phyloP scores from a whole-genome alignment of 805 yeast species.

The Metschnikowia lachancei region DNA sequence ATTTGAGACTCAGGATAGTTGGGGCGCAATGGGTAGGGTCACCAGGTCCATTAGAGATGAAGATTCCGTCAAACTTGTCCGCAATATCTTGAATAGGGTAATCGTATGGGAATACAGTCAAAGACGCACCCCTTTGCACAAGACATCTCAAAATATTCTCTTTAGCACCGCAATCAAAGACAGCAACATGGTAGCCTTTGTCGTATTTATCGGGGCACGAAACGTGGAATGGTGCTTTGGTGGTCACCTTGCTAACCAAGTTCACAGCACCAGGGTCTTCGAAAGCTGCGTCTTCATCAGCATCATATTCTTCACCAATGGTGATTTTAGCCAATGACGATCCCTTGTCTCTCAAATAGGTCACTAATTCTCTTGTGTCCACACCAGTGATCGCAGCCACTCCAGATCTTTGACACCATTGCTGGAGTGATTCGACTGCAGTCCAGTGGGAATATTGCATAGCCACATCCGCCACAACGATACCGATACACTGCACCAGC shows the following conservation, averaged over 20 bases:
- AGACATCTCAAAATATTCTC: conserved; percentile 94
- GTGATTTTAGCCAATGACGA: conserved; percentile 89
- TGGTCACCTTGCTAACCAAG: conserved; percentile 89
- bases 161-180: conserved; percentile 97
- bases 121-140: conserved; percentile 91
- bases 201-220: conserved; percentile 56
- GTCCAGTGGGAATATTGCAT: conserved; percentile 99
- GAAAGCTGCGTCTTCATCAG: conserved; percentile 86
- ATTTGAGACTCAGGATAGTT: conserved; percentile 64
- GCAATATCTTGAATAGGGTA: conserved; percentile 91
- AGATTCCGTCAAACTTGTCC: conserved; percentile 88
- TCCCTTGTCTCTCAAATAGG: conserved; percentile 93
- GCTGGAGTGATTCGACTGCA: conserved; percentile 91
- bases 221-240: conserved; percentile 92
- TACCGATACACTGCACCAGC: conserved; percentile 88
- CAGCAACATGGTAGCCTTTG: conserved; percentile 74
- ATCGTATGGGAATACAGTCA: conserved; percentile 95
- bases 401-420: conserved; percentile 96
- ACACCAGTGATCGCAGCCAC: conserved; percentile 95
- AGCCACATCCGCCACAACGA: conserved; percentile 94
- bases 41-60: conserved; percentile 98
- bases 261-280: conserved; percentile 88
- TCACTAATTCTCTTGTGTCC: conserved; percentile 92
- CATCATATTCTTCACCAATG: conserved; percentile 87
- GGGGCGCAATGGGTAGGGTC: conserved; percentile 85